Conservation (phyloP, 208 protist species). For the Crithidia expoeki region DNA sequence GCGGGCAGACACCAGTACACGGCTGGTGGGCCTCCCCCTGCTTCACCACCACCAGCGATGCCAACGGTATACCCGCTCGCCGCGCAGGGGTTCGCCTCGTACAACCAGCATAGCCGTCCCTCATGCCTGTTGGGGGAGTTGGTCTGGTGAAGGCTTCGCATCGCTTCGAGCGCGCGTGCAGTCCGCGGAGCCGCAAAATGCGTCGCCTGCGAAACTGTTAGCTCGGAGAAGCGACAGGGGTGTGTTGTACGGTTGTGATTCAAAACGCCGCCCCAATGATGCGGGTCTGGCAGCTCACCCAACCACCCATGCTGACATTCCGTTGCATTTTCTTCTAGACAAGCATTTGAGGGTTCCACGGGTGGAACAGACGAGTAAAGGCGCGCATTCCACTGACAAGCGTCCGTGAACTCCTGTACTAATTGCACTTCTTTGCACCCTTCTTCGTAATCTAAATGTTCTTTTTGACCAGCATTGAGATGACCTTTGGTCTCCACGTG, state of each 20-base stretch:
- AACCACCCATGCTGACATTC: constrained; percentile 3
- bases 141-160: constrained; percentile 24
- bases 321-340: no score
- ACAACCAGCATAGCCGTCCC: constrained; percentile 48
- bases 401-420: no score
- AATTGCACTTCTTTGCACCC: constrained; percentile 16
- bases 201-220: constrained; percentile 19
- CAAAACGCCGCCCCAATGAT: constrained; percentile 25
- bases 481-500: background rate
- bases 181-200: constrained; percentile 33
- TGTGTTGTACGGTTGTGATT: constrained; percentile 15
- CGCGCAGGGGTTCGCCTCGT: constrained; percentile 17
- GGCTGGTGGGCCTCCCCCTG: constrained; percentile 48
- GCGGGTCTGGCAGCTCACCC: constrained; percentile 24
- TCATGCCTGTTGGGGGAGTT: background rate
- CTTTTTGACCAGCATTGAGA: no score
- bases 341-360: no score
- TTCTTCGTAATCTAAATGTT: background rate
- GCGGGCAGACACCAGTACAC: constrained; percentile 68
- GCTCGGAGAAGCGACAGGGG: constrained; percentile 26
- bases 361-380: no score
- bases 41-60: no score
- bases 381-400: no score
- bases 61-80: constrained; percentile 35
- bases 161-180: constrained; percentile 20